Base-by-base conservation (phyloP, 2,329 filamentous ascomycete genomes). In the Scedosporium aurantiacum region DNA sequence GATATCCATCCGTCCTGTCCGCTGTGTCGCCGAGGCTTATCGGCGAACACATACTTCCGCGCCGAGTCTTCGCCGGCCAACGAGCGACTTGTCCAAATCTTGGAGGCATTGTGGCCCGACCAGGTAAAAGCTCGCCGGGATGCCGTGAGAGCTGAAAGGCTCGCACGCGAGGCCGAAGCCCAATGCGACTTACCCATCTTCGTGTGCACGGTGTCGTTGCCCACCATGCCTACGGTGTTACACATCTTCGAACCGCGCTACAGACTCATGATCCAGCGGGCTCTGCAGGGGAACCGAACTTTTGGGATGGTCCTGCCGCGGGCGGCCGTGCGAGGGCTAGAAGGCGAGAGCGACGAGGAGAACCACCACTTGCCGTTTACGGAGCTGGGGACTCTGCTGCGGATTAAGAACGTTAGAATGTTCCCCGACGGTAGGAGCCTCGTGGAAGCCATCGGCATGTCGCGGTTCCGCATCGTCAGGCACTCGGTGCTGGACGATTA, bases 181-280 rank as follows among this genome's bases (percentile, higher is more conserved):
- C 41, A 60, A 32, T 52, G 43, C 41, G 82, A 85, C 41, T 81
- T 87, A 3, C 83, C 90, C 0, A 76, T 96, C 0, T 96, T 96
- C 66, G 82, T 95, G 37, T 94, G 89, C 73, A 91, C 90, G 0
- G 74, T 95, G 7, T 83, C 90, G 0, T 93, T 94, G 66, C 92
- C 92, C 1, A 79, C 81, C 1, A 91, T 93, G 83, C 90, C 88
- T 0, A 92, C 90, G 0, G 94, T 94, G 66, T 76, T 96, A 2
- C 89, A 95, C 67, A 83, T 97, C n/a, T 96, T 96, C 69, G 92
- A 96, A 71, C 89, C 90, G n/a, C 82, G 89, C 5, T 96, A 96
- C 70, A 84, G 90, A 6, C 78, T 94, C n/a, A 94, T 96, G 90
- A 87, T 96, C 43, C 82, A 88, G 56, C 83, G 91, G 41, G 88